These are phyloP conservation scores for Podaxis pistillaris DNA, from an alignment of 768 basidiomycete species.

Conservation along the genomic window DNA sequence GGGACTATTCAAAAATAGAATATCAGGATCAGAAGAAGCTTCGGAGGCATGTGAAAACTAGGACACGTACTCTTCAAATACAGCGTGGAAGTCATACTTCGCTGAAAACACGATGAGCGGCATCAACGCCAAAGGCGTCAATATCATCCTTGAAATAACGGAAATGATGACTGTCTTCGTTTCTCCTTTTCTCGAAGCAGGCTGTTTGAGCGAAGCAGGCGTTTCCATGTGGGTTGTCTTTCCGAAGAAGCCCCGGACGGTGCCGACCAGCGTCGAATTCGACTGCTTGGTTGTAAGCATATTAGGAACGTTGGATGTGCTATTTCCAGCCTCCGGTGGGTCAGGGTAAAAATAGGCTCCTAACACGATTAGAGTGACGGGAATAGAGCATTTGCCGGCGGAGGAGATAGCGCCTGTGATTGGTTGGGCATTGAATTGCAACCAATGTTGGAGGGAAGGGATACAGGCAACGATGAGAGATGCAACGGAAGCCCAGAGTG, in stretches of 20 bases:
- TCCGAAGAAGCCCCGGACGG: background rate
- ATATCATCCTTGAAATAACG: slow-evolving; percentile 81
- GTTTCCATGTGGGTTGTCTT: slow-evolving; percentile 1
- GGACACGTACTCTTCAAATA: slow-evolving; percentile 75
- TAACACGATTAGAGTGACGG: slow-evolving; percentile 86
- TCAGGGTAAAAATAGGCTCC: slow-evolving; percentile 85
- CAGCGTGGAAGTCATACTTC: slow-evolving; percentile 51
- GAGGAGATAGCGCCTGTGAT: slow-evolving; percentile 65
- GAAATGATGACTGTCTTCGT: slow-evolving; percentile 81
- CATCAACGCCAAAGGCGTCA: slow-evolving; percentile 76
- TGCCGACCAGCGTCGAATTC: background rate
- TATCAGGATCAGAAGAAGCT: slow-evolving; percentile 7
- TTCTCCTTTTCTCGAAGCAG: slow-evolving; percentile 52
- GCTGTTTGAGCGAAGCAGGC: slow-evolving; percentile 2
- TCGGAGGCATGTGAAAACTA: background rate
- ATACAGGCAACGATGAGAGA: slow-evolving; percentile 79
- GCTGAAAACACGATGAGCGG: slow-evolving; percentile 72
- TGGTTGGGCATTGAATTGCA: slow-evolving; percentile 63
- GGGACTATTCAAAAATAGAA: slow-evolving; percentile 46
- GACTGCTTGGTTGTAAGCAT: background rate
- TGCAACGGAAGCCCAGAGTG: slow-evolving; percentile 75
- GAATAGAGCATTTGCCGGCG: slow-evolving; percentile 80
- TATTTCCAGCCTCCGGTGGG: slow-evolving; percentile 18
- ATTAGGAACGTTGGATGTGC: background rate
- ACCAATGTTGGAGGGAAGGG: slow-evolving; percentile 67